phyloP scores from a whole-genome alignment of 768 basidiomycete species.

The Kockovaella imperatae region DNA sequence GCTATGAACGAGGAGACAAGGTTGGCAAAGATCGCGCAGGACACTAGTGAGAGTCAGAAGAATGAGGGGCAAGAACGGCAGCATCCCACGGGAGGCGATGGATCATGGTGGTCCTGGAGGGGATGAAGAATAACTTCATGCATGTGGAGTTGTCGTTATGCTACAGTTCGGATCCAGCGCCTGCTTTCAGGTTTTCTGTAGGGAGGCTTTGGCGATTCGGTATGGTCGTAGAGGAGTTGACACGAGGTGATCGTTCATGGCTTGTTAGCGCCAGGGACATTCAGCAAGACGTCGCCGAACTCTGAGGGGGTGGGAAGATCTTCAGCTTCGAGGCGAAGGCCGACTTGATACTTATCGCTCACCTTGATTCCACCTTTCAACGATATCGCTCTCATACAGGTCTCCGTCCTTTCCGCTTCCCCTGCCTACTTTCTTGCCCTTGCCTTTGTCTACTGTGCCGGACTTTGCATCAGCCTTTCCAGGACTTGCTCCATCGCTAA shows the following conservation, averaged over 20 bases:
- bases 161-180: not conserved
- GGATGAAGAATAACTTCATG: not conserved
- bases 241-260: too few species aligned
- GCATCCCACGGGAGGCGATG: too few species aligned
- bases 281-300: not conserved
- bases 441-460: not conserved
- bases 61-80: too few species aligned
- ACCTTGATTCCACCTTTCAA: conserved; percentile 17
- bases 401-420: conserved; percentile 3
- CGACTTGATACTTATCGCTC: not conserved
- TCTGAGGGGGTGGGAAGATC: not conserved
- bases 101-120: too few species aligned
- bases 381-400: conserved; percentile 14
- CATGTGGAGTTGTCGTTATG: not conserved
- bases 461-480: not conserved
- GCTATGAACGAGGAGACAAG: too few species aligned
- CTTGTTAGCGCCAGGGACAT: not conserved
- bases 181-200: too few species aligned
- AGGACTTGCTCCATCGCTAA: too few species aligned
- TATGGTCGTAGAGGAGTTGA: too few species aligned
- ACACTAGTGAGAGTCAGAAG: too few species aligned
- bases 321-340: not conserved
- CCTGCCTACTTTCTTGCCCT: not conserved
- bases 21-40: too few species aligned
- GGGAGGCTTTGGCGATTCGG: too few species aligned